These are phyloP conservation scores for Acacia concinna DNA, from an alignment of 331 rosid genomes.

Conservation along the genomic window DNA sequence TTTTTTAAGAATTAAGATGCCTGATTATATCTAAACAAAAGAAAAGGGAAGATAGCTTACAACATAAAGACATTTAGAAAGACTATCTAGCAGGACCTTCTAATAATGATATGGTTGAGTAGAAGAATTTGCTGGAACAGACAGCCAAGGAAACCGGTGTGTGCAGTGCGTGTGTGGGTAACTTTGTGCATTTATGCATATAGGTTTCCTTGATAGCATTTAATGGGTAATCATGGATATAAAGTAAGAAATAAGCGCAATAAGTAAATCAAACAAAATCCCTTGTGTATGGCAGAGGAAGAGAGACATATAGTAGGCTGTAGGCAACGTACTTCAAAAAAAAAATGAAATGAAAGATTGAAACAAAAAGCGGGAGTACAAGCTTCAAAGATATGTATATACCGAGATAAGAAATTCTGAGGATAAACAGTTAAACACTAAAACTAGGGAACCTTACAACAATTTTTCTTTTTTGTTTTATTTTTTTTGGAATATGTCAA, in stretches of 20 bases:
- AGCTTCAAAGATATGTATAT: background rate
- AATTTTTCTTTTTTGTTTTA: background rate
- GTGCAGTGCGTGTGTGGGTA: background rate
- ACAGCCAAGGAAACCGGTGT: background rate
- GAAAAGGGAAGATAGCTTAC: background rate
- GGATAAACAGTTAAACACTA: background rate
- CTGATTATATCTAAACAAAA: background rate
- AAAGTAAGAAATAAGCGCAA: background rate
- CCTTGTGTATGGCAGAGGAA: background rate
- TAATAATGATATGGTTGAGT: background rate
- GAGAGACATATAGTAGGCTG: background rate
- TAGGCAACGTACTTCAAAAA: background rate
- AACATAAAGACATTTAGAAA: background rate
- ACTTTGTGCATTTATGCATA: background rate
- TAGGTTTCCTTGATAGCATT: conserved; percentile 1
- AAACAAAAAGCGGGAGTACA: background rate
- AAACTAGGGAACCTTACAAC: background rate
- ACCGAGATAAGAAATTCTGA: background rate
- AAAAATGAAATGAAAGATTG: background rate
- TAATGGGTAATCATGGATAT: background rate
- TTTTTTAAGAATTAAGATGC: background rate
- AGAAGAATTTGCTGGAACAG: background rate
- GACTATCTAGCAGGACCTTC: background rate
- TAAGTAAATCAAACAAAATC: background rate
- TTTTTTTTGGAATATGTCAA: background rate